Conservation (phyloP, 2,329 filamentous ascomycete species). For the Bipolaris cookei region DNA sequence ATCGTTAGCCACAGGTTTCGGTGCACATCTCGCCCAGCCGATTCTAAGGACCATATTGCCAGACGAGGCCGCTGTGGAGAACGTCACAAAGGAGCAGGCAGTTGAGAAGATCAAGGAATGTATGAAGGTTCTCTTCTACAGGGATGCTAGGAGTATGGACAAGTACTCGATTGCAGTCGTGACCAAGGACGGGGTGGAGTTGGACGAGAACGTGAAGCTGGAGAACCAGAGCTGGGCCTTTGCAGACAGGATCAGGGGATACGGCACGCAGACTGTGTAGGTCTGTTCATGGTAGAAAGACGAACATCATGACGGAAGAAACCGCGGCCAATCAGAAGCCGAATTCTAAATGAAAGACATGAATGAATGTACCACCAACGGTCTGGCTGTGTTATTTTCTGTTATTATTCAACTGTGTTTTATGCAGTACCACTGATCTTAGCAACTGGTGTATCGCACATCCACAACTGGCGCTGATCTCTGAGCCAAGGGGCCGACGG, state of each 20-base stretch:
- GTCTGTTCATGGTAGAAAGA: not conserved
- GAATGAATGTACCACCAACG: constrained; percentile 43
- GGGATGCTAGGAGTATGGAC: constrained; percentile 91
- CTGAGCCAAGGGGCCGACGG: not conserved
- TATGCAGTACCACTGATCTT: not conserved
- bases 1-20: constrained; percentile 90
- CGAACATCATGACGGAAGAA: constrained; percentile 5
- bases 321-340: constrained; percentile 8
- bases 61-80: constrained; percentile 77
- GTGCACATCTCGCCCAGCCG: constrained; percentile 89
- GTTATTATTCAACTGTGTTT: not conserved
- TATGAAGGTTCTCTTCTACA: constrained; percentile 98
- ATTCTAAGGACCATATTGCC: constrained; percentile 84
- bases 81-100: constrained; percentile 78
- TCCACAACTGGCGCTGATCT: not conserved
- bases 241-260: constrained; percentile 91
- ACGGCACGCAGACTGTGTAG: constrained; percentile 75
- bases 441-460: not conserved
- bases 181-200: constrained; percentile 81
- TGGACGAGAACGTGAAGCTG: constrained; percentile 84
- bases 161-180: constrained; percentile 90
- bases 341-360: constrained; percentile 42
- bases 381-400: constrained; percentile 15
- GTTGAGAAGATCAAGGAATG: constrained; percentile 84
- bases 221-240: constrained; percentile 98